These are phyloP conservation scores for Candida easanensis DNA, from an alignment of 805 yeast genomes.

Conservation along the genomic window DNA sequence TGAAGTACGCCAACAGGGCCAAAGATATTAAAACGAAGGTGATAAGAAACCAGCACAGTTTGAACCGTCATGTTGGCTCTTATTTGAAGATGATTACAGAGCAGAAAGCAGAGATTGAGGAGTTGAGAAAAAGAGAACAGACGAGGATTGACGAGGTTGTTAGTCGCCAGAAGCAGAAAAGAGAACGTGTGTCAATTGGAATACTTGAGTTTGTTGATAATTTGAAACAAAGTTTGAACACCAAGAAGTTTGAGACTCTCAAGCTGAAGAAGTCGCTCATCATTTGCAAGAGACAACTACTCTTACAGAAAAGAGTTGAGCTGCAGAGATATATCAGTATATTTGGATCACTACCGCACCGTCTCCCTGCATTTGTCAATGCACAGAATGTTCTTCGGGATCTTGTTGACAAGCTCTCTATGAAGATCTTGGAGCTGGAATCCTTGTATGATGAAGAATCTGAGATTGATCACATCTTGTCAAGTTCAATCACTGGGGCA, in stretches of 20 bases:
- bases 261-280: conserved; percentile 37
- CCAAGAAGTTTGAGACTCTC: conserved; percentile 44
- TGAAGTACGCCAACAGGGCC: conserved; percentile 89
- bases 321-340: conserved; percentile 24
- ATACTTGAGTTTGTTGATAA: conserved; percentile 42
- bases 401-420: conserved; percentile 34
- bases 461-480: conserved; percentile 51
- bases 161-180: conserved; percentile 32
- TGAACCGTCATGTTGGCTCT: conserved; percentile 82
- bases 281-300: conserved; percentile 36
- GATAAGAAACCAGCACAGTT: conserved; percentile 66
- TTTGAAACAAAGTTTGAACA: conserved; percentile 38
- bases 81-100: conserved; percentile 82
- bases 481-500: conserved; percentile 44
- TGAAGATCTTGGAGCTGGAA: conserved; percentile 53
- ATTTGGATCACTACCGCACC: conserved; percentile 21
- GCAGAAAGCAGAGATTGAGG: conserved; percentile 72
- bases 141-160: conserved; percentile 38
- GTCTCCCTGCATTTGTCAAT: conserved; percentile 25
- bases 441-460: conserved; percentile 42
- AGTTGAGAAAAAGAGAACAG: conserved; percentile 54
- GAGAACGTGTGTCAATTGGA: conserved; percentile 38
- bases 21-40: conserved; percentile 85
- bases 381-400: conserved; percentile 31
- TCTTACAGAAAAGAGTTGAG: conserved; percentile 43